Percentiles rank a stretch among this genome's conserved stretches.
These are phyloP conservation scores for Cadophora gregata DNA, from an alignment of 2,329 filamentous ascomycete genomes.

Conservation along the genomic window DNA sequence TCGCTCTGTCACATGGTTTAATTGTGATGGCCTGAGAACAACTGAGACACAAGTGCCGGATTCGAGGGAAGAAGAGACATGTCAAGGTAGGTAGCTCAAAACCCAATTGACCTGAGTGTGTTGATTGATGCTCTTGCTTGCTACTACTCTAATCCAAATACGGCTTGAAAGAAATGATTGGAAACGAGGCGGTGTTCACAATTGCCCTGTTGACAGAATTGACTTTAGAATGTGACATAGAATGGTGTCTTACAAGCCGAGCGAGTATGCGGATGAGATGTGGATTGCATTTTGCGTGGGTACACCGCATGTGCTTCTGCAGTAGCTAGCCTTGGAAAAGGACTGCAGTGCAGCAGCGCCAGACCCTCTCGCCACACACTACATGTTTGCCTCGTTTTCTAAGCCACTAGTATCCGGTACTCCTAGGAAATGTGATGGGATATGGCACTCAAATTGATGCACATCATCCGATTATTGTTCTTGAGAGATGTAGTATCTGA, in stretches of 20 bases:
- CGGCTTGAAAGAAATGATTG: neutral
- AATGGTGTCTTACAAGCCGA: conserved; percentile 9
- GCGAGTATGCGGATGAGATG: neutral
- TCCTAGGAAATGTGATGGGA: neutral
- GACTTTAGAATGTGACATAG: conserved; percentile 18
- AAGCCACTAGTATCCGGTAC: neutral
- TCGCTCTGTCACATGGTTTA: conserved; percentile 16
- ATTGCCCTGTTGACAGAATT: neutral
- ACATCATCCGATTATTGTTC: conserved; percentile 1
- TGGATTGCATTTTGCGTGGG: conserved; percentile 10
- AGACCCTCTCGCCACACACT: conserved; percentile 12
- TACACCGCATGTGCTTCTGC: conserved; percentile 16
- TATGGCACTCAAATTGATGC: conserved; percentile 2
- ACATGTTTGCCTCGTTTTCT: conserved; percentile 15
- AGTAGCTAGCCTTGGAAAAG: conserved; percentile 17
- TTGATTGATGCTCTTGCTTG: neutral
- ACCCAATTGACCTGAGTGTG: neutral
- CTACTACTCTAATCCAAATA: neutral
- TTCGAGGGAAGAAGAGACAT: neutral
- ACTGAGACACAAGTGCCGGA: conserved; percentile 3
- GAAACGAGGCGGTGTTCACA: conserved; percentile 5
- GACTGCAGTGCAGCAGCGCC: neutral
- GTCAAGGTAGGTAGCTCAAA: neutral
- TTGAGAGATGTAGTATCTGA: neutral
- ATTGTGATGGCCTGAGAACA: neutral